Evolutionary conservation across 2,329 filamentous ascomycete genomes (phyloP).

Genomic region (Chrysosporium queenslandicum): DNA sequence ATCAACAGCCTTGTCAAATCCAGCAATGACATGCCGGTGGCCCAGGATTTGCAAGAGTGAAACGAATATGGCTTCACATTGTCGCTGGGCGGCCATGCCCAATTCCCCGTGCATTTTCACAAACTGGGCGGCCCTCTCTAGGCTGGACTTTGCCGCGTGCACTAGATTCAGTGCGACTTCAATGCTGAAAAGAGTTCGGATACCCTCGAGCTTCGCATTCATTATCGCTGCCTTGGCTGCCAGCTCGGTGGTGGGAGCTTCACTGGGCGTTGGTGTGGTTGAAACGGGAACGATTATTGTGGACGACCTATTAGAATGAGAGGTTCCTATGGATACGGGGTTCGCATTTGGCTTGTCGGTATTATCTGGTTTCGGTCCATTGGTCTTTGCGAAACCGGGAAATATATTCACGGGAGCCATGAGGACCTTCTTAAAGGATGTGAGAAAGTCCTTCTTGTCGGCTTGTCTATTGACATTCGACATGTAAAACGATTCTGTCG

Average conservation of each 20-base stretch:
- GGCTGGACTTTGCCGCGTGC: conserved; percentile 74
- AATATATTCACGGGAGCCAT: conserved; percentile 97
- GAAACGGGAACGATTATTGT: conserved; percentile 27
- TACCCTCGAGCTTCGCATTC: conserved; percentile 87
- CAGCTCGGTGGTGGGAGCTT: conserved; percentile 79
- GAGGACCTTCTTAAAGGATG: conserved; percentile 94
- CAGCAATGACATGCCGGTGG: conserved; percentile 75
- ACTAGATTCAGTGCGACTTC: conserved; percentile 86
- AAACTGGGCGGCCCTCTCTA: conserved; percentile 78
- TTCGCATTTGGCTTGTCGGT: conserved; percentile 20
- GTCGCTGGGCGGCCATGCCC: conserved; percentile 72
- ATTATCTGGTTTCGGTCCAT: conserved; percentile 25
- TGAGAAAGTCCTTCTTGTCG: conserved; percentile 92
- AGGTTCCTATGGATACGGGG: conserved; percentile 17
- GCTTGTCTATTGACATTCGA: conserved; percentile 86
- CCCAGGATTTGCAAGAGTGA: conserved; percentile 74
- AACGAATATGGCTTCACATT: conserved; percentile 85
- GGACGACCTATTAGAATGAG: conserved; percentile 32
- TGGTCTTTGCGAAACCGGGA: conserved; percentile 57
- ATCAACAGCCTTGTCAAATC: conserved; percentile 83
- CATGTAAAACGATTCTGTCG: conserved; percentile 91
- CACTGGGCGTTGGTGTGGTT: conserved; percentile 27
- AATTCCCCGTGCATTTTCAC: conserved; percentile 68
- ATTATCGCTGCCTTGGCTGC: conserved; percentile 97
- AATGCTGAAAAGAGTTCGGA: conserved; percentile 89